These are phyloP conservation scores for Pichia sp. DNA, from an alignment of 1,139 yeast species.

Conservation along the genomic window DNA sequence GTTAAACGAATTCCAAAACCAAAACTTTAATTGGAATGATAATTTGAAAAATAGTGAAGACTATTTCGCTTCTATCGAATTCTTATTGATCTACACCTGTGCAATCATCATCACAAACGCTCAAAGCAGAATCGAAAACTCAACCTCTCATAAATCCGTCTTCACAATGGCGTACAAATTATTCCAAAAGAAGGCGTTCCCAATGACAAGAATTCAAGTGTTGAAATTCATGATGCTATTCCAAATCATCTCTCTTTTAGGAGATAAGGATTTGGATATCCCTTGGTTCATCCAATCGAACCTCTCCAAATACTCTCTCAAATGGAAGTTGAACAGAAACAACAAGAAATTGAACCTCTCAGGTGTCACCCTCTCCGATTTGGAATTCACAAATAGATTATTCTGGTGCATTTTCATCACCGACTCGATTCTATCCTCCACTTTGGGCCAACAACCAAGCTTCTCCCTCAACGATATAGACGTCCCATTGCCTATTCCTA, in stretches of 20 bases:
- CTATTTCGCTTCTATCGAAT: conserved; percentile 13
- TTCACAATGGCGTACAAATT: conserved; percentile 12
- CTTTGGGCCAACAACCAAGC: conserved; percentile 44
- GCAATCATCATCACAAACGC: conserved; percentile 6
- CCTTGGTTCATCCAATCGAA: conserved; percentile 51
- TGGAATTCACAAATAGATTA: conserved; percentile 42
- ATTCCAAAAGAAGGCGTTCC: not conserved
- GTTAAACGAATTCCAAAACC: conserved; percentile 1
- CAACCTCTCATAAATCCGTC: conserved; percentile 1
- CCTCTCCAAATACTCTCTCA: conserved; percentile 22
- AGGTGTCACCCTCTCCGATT: conserved; percentile 32
- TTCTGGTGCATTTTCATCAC: conserved; percentile 52
- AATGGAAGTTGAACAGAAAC: conserved; percentile 33
- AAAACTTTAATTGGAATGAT: no score
- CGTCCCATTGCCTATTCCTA: conserved; percentile 41
- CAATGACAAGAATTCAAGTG: conserved; percentile 17
- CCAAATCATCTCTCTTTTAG: conserved; percentile 6
- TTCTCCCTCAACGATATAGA: conserved; percentile 47
- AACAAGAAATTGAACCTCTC: conserved; percentile 30
- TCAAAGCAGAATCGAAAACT: not conserved
- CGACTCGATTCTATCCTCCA: conserved; percentile 44
- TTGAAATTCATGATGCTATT: conserved; percentile 40
- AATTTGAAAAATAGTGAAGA: conserved; percentile 3
- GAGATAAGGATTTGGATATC: conserved; percentile 40
- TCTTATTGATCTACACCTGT: conserved; percentile 10